These are phyloP conservation scores for Turritis glabra DNA, from an alignment of 345 rosid species.

Conservation along the genomic window DNA sequence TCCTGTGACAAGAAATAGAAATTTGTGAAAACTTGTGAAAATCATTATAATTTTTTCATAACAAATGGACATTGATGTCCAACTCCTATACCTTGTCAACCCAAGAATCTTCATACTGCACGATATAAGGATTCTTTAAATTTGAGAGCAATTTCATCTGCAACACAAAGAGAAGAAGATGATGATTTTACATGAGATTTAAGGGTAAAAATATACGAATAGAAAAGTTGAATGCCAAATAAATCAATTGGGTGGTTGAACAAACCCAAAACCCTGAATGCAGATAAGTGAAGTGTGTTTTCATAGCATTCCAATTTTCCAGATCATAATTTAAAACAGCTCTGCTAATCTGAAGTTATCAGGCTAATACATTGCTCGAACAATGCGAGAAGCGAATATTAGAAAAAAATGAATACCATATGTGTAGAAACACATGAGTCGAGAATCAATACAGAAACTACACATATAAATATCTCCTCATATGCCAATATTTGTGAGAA, in stretches of 20 bases:
- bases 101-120: constrained; percentile 88
- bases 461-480: background rate
- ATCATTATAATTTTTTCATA: background rate
- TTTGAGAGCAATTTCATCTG: constrained; percentile 84
- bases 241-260: background rate
- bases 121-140: constrained; percentile 73
- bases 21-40: constrained; percentile 7
- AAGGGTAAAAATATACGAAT: background rate
- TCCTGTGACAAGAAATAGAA: constrained; percentile 50
- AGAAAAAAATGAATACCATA: background rate
- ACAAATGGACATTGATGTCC: background rate
- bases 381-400: background rate
- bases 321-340: background rate
- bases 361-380: background rate
- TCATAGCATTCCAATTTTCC: background rate
- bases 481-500: background rate
- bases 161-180: constrained; percentile 31
- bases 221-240: background rate
- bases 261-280: background rate
- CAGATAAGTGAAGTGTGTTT: background rate
- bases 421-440: background rate
- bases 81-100: constrained; percentile 69
- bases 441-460: background rate
- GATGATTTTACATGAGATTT: constrained; percentile 5
- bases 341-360: background rate